Conservation (phyloP, 495 filamentous ascomycete species). For the Talaromyces ruber region DNA sequence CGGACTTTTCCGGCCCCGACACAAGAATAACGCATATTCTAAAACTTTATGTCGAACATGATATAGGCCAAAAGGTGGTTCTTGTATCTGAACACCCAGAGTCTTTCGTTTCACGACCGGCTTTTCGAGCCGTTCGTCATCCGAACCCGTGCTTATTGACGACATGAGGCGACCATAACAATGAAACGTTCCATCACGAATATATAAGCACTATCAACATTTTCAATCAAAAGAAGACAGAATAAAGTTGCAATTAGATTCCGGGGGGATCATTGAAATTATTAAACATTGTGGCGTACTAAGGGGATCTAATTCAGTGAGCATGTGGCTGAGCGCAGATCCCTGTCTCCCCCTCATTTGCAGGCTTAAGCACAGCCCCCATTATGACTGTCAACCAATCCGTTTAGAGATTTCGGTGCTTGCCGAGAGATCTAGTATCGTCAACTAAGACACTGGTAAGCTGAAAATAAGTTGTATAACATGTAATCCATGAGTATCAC, state of each 20-base stretch:
- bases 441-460: background rate
- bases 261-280: background rate
- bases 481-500: background rate
- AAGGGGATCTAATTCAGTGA: background rate
- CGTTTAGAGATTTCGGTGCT: background rate
- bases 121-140: background rate
- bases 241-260: background rate
- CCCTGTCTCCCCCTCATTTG: background rate
- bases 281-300: background rate
- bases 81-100: too few relatives aligned
- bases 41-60: background rate
- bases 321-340: background rate
- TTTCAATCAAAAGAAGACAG: background rate
- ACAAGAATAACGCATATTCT: constrained; percentile 3
- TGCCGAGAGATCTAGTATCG: background rate
- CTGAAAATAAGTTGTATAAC: background rate
- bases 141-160: background rate
- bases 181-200: too few relatives aligned
- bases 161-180: background rate
- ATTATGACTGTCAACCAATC: background rate
- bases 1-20: background rate
- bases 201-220: too few relatives aligned
- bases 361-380: background rate
- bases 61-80: background rate
- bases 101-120: background rate